Percentiles rank a stretch among this genome's conserved stretches.
These are phyloP conservation scores for Delonix regia DNA, from an alignment of 306 rosid genomes.

Conservation along the genomic window DNA sequence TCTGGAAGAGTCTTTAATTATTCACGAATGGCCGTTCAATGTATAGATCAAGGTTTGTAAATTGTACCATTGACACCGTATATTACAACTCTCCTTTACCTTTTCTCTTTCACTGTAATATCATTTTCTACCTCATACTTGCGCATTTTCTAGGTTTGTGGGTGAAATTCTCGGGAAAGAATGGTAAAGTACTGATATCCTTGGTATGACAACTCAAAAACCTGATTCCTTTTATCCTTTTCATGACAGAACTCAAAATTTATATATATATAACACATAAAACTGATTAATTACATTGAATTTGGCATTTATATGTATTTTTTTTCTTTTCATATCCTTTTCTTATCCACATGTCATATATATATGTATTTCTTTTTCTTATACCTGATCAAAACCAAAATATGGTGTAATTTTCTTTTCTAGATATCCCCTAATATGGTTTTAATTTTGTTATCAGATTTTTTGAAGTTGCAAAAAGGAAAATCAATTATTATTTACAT, in stretches of 20 bases:
- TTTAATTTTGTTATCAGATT: no score
- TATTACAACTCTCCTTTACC: conserved; percentile 10
- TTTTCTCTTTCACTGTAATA: not conserved
- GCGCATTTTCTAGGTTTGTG: conserved; percentile 58
- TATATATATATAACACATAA: not conserved
- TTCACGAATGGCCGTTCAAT: conserved; percentile 74
- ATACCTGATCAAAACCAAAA: no score
- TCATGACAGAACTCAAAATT: not conserved
- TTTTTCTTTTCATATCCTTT: no score
- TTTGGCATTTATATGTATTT: not conserved
- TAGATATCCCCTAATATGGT: no score
- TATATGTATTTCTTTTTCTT: no score
- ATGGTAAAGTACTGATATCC: conserved; percentile 78
- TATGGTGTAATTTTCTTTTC: no score
- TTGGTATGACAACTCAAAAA: conserved; percentile 43
- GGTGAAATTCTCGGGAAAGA: conserved; percentile 83
- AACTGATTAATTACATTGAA: not conserved
- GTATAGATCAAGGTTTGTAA: conserved; percentile 80
- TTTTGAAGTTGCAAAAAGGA: no score
- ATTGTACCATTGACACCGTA: conserved; percentile 9
- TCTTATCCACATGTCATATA: no score
- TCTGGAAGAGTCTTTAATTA: conserved; percentile 71
- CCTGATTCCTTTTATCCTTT: not conserved
- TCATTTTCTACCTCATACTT: not conserved
- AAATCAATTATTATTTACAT: no score